Conservation (phyloP, 495 filamentous ascomycete species). For the Jackrogersella multiformis region DNA sequence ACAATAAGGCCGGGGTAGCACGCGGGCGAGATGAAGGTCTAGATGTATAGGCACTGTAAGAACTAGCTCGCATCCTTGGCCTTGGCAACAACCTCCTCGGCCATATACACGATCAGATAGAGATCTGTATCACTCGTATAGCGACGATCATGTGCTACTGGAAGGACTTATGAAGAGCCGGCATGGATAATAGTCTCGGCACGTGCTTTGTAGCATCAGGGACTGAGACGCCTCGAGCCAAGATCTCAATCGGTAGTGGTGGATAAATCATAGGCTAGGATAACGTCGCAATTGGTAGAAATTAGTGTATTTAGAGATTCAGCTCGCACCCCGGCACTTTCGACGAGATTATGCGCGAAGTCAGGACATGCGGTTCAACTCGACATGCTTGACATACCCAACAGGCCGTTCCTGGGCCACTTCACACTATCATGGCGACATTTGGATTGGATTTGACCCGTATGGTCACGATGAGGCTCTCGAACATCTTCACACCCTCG, state of each 20-base stretch:
- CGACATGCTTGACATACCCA: slow-evolving; percentile 15
- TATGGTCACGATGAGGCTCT: neutral
- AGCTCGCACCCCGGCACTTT: neutral
- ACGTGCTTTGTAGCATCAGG: slow-evolving; percentile 16
- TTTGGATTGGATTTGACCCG: slow-evolving; percentile 11
- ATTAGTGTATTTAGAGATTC: neutral
- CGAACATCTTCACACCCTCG: neutral
- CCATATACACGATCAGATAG: neutral
- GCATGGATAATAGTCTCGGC: slow-evolving; percentile 3
- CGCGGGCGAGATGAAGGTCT: slow-evolving; percentile 23
- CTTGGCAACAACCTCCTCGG: slow-evolving; percentile 27
- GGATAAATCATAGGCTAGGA: neutral
- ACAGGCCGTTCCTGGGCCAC: slow-evolving; percentile 7
- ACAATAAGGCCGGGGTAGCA: slow-evolving; percentile 17
- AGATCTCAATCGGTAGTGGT: too few relatives aligned
- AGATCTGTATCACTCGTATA: slow-evolving; percentile 22
- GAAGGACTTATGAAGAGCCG: slow-evolving; percentile 22
- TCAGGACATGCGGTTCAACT: slow-evolving; percentile 11
- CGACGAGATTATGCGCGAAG: slow-evolving; percentile 11
- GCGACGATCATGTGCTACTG: slow-evolving; percentile 11
- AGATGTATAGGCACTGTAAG: slow-evolving; percentile 33
- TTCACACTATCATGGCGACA: slow-evolving; percentile 1
- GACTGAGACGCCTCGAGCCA: too few relatives aligned
- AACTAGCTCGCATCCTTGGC: slow-evolving; percentile 16
- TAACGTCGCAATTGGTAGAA: slow-evolving; percentile 12